Evolutionary conservation across 2,329 filamentous ascomycete species (phyloP).

Genomic region (Colletotrichum sublineola): DNA sequence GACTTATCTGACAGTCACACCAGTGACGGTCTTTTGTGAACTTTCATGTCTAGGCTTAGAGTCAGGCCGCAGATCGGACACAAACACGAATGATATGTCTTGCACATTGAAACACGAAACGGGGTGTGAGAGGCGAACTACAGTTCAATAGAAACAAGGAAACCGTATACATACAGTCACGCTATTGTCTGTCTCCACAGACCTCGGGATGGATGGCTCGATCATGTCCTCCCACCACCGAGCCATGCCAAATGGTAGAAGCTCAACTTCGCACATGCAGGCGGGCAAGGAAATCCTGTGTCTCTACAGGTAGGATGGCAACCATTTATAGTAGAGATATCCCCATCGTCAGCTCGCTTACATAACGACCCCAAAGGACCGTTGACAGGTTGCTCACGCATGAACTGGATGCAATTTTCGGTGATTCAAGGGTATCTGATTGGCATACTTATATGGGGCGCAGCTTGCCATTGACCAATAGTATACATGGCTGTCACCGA

Average conservation of each 20-base stretch:
- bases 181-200: neutral
- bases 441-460: slow-evolving; percentile 18
- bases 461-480: slow-evolving; percentile 29
- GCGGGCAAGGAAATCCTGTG: neutral
- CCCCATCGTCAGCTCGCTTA: slow-evolving; percentile 29
- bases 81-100: neutral
- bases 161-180: neutral
- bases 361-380: slow-evolving; percentile 2
- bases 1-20: no score
- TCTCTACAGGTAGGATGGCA: neutral
- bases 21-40: no score
- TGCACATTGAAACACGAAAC: neutral
- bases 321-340: neutral
- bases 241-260: neutral
- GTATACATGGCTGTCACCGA: slow-evolving; percentile 1
- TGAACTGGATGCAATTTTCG: slow-evolving; percentile 15
- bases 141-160: neutral
- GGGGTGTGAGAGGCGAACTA: neutral
- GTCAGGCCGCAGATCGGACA: neutral
- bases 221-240: neutral
- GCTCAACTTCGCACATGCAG: neutral
- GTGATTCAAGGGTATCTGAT: slow-evolving; percentile 15
- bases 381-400: slow-evolving; percentile 3
- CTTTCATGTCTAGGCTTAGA: neutral
- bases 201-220: neutral